Evolutionary conservation across 2,329 filamentous ascomycete genomes (phyloP).

Genomic region (Monosporascus sp.): DNA sequence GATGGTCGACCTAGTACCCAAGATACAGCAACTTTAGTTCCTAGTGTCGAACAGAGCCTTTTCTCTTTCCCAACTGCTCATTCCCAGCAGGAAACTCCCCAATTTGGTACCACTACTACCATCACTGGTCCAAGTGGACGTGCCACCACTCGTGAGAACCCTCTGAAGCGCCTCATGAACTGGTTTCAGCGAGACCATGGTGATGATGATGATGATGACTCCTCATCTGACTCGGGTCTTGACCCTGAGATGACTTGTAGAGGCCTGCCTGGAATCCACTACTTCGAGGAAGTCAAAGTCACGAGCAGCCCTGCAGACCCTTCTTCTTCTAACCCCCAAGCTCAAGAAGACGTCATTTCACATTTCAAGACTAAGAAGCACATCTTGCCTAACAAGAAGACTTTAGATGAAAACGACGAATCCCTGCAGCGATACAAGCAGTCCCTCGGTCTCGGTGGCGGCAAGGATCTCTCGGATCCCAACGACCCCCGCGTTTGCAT

Average conservation of each 20-base stretch:
- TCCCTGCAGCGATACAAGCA: slow-evolving; percentile 97
- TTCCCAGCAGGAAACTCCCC: neutral
- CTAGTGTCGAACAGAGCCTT: neutral
- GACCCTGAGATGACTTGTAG: slow-evolving; percentile 20
- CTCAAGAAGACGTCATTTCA: slow-evolving; percentile 2
- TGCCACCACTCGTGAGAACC: neutral
- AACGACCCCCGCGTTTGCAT: slow-evolving; percentile 87
- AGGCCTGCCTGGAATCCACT: slow-evolving; percentile 12
- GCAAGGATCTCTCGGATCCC: slow-evolving; percentile 66
- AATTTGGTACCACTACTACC: neutral
- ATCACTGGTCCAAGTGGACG: neutral
- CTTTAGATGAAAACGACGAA: slow-evolving; percentile 68
- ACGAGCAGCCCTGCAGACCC: neutral
- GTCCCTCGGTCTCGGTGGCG: slow-evolving; percentile 80
- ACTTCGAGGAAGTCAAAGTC: neutral
- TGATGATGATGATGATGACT: slow-evolving; percentile 6
- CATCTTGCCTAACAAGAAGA: slow-evolving; percentile 5
- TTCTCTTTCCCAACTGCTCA: neutral
- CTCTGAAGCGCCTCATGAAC: slow-evolving; percentile 4
- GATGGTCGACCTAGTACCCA: neutral
- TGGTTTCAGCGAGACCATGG: slow-evolving; percentile 7
- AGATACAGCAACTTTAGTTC: neutral
- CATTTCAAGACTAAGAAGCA: slow-evolving; percentile 2
- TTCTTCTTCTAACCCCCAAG: neutral
- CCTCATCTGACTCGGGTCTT: slow-evolving; percentile 14